Evolutionary conservation across 257 asterid genomes (phyloP), one percentile per base, ranked within the genome.

Genomic region (Nicotiana knightiana): DNA sequence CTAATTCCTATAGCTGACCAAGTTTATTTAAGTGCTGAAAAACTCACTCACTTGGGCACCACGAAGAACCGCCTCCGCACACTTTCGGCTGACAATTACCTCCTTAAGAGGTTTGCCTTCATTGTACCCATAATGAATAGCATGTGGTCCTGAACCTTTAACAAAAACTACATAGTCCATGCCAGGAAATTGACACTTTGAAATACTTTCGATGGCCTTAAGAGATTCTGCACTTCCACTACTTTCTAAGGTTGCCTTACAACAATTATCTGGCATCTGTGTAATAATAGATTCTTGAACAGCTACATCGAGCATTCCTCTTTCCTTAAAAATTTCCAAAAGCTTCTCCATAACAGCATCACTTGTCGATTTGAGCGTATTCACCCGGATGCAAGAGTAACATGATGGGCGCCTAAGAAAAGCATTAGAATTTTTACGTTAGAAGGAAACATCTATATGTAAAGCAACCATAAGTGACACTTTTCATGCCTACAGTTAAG

Each of bases 1-100:
- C 46, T 39, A 39, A 77, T 65, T 28, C 55, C 37, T 39, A 28
- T 59, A 63, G 58, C 58, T 28, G 46, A 67, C 32, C 30, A 2
- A 1, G 73, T 66, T 30, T 53, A 57, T 26, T 35, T 51, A 37
- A 66, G 67, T 78, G 26, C 51, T 79, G 24, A 63, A 77, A 18
- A 37, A 32, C 46, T 65, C 28, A 86, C 91, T 87, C 81, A 94
- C 99, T 90, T 94, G 97, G 84, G 99, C 99, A 84, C 99, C 99
- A 81, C 98, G 98, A 83, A 96, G 97, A 86, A 96, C 97, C 43
- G 99, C 99, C 90, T 96, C 99, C 21, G 99, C 99, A 83, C 99
- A 96, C 89, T 96, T 96, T 77, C 99, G 90, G 88, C 99, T 96
- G 71, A 96, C 98, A 76, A 93, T 68, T 83, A 96, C 97, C 89